phyloP scores from a whole-genome alignment of 225 moss, liverwort and hornwort genomes.

The Ulota crispa region DNA sequence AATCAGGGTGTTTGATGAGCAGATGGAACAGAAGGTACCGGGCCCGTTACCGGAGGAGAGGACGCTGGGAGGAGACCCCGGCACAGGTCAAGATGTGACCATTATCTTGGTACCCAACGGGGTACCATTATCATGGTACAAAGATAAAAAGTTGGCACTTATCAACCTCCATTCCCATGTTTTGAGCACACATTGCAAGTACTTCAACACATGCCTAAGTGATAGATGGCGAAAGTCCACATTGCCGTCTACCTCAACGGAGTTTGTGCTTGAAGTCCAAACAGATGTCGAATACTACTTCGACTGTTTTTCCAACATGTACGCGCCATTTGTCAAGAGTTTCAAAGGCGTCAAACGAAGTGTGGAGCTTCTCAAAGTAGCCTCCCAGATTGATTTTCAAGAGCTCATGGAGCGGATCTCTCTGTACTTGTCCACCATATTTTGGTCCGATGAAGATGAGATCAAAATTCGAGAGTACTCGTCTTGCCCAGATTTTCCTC shows the following conservation, averaged over 20 bases:
- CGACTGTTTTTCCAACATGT: constrained; percentile 30
- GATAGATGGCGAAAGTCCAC: constrained; percentile 30
- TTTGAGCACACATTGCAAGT: constrained; percentile 28
- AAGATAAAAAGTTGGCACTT: constrained; percentile 22
- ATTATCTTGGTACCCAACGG: constrained; percentile 25
- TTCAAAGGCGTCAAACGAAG: background rate
- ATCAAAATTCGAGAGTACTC: constrained; percentile 20
- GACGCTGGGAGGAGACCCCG: constrained; percentile 14
- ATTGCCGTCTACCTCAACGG: constrained; percentile 10
- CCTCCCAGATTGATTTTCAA: constrained; percentile 26
- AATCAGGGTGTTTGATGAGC: background rate
- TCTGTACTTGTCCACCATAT: constrained; percentile 21
- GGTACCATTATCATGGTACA: constrained; percentile 22
- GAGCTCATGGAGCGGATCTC: constrained; percentile 18
- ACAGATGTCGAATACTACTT: constrained; percentile 17
- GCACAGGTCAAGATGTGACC: constrained; percentile 28
- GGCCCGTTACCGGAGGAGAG: constrained; percentile 16
- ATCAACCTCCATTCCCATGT: constrained; percentile 26
- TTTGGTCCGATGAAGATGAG: constrained; percentile 32
- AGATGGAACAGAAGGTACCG: constrained; percentile 5
- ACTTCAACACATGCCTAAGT: constrained; percentile 36
- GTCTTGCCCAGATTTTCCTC: constrained; percentile 14
- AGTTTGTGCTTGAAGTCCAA: constrained; percentile 32
- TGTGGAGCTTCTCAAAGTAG: constrained; percentile 29
- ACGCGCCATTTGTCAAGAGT: background rate